phyloP scores from a whole-genome alignment of 768 basidiomycete genomes.

The Sarcodon sp. region DNA sequence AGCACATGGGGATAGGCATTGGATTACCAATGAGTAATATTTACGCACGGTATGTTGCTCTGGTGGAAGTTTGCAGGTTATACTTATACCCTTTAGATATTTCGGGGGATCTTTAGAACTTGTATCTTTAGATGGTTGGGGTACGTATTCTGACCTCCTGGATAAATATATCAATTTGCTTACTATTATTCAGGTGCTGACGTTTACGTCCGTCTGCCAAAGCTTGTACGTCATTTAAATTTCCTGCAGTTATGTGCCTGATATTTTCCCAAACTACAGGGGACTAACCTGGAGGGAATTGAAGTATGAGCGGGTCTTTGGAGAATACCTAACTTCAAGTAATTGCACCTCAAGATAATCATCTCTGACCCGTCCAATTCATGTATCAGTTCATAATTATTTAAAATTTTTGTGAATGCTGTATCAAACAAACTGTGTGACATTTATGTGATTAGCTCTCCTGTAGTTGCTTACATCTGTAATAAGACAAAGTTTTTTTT shows the following conservation, averaged over 20 bases:
- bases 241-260: neutral
- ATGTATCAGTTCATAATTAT: too few species aligned
- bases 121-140: constrained; percentile 75
- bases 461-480: too few species aligned
- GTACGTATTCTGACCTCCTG: constrained; percentile 27
- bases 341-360: too few species aligned
- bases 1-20: constrained; percentile 62
- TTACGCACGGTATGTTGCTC: constrained; percentile 50
- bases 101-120: constrained; percentile 75
- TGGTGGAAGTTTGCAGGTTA: neutral
- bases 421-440: too few species aligned
- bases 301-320: constrained; percentile 37
- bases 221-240: constrained; percentile 33
- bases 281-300: constrained; percentile 77
- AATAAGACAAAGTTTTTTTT: too few species aligned
- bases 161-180: neutral
- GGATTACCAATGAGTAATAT: constrained; percentile 87
- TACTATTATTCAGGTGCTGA: constrained; percentile 52
- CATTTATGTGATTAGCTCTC: too few species aligned
- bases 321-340: too few species aligned
- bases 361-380: too few species aligned
- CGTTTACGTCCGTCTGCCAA: constrained; percentile 70
- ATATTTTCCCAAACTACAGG: constrained; percentile 26
- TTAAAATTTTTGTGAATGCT: too few species aligned
- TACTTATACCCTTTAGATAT: constrained; percentile 32